Conservation (phyloP, 2,329 filamentous ascomycete genomes). For the Pleoardoris graminearum region DNA sequence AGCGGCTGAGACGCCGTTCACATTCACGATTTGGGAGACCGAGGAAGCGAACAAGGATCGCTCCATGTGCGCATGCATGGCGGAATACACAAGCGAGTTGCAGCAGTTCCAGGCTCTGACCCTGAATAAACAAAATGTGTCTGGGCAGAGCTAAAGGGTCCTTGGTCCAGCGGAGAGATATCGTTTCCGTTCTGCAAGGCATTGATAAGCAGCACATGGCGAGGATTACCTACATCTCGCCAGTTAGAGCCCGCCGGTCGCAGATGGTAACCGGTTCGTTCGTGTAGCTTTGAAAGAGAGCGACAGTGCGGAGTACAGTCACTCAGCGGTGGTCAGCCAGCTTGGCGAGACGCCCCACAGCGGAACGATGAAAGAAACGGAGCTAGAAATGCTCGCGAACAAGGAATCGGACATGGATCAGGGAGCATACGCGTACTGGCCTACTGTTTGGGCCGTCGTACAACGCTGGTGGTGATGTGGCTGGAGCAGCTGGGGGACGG, state of each 20-base stretch:
- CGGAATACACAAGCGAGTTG: conserved; percentile 1
- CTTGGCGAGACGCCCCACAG: background rate
- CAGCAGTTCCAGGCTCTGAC: too few species aligned
- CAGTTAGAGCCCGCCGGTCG: conserved; percentile 4
- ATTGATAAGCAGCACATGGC: conserved; percentile 30
- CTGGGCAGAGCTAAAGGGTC: background rate
- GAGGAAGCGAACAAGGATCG: conserved; percentile 9
- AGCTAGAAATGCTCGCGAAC: background rate
- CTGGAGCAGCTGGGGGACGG: conserved; percentile 2
- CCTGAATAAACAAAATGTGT: background rate
- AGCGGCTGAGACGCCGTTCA: background rate
- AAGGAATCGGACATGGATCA: background rate
- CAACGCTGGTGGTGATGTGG: conserved; percentile 2
- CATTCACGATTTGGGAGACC: background rate
- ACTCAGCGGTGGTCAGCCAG: conserved; percentile 6
- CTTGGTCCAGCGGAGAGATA: background rate
- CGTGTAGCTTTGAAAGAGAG: conserved; percentile 8
- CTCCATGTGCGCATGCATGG: background rate
- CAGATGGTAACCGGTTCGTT: conserved; percentile 12
- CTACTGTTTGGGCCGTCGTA: conserved; percentile 2
- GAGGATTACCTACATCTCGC: conserved; percentile 16
- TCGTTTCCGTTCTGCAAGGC: conserved; percentile 9
- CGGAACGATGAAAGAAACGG: background rate
- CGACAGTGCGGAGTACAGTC: conserved; percentile 17
- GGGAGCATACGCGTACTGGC: background rate